Evolutionary conservation across 192 early-diverging fungal species (phyloP), one percentile per base, ranked within the genome.

Genomic region (Rhizoclosmatium globosum): DNA sequence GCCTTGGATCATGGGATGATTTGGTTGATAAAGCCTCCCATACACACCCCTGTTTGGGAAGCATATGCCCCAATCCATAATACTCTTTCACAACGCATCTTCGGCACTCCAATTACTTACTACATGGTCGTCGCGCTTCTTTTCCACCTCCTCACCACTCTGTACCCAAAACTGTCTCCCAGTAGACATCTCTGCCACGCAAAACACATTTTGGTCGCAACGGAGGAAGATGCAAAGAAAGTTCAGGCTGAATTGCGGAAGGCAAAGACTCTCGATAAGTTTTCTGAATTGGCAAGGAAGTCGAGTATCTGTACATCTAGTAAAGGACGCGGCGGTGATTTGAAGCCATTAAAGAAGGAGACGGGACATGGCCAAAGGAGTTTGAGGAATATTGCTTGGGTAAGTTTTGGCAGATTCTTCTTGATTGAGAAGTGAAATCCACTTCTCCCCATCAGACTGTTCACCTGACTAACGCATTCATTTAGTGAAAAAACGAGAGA

Each of bases 91-190:
- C 58, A 59, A 58, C 59, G 61, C 17, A 43, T 45, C 17, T 13
- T 74, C 41, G 72, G 72, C 7, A 31, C 31, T 31, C 72, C 72
- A 3, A 21, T 74, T 19, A 41, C 19, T 23, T 74, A 43, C 11
- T 62, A 62, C 41, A 38, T 45, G 17, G 59, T 62, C 38, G 17
- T 46, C 19, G 31, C 61, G 38, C 19, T 74, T 0, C 57, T 46
- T 13, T 3, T 74, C 7, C 72, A 74, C 19, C 56, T 74, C 9
- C 11, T 61, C 0, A 45, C 42, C n/a, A 13, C 4, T 17, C 6
- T 74, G 17, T 23, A 17, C 4, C 72, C 72, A 39, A 19, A 31
- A 19, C 62, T 64, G 13, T 57, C n/a, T 57, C 15, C 13, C 1
- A 31, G 31, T 31, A 39, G 44, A 39, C 11, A 43, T 15, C 19